Evolutionary conservation across 2,329 filamentous ascomycete genomes (phyloP).

Genomic region (Juglanconis juglandina): DNA sequence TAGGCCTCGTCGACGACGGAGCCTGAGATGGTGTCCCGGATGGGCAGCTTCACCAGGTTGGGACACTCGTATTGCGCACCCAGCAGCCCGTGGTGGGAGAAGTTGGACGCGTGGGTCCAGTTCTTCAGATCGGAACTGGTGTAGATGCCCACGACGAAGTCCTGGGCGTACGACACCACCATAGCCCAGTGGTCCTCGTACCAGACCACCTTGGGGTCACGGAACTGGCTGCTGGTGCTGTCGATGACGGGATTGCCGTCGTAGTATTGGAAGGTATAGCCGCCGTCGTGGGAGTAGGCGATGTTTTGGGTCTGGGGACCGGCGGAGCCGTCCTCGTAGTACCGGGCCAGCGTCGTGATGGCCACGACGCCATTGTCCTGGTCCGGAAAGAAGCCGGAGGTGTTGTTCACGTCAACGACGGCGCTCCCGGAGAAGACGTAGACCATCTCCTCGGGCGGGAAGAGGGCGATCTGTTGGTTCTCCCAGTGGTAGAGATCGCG

Average conservation of each 20-base stretch:
- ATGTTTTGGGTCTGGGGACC: constrained; percentile 54
- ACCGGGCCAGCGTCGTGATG: constrained; percentile 42
- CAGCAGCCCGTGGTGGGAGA: constrained; percentile 48
- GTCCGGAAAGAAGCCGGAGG: constrained; percentile 63
- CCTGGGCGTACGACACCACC: constrained; percentile 50
- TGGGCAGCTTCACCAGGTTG: constrained; percentile 55
- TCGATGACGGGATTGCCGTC: constrained; percentile 57
- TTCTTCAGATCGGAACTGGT: constrained; percentile 56
- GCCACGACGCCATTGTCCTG: constrained; percentile 49
- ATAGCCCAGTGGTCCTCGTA: constrained; percentile 57
- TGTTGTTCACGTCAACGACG: constrained; percentile 61
- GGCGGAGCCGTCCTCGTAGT: constrained; percentile 33
- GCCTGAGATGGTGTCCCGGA: constrained; percentile 27
- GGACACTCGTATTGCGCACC: constrained; percentile 62
- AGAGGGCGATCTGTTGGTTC: constrained; percentile 62
- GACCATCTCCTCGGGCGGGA: constrained; percentile 39
- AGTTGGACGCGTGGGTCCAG: constrained; percentile 59
- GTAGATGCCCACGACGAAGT: constrained; percentile 58
- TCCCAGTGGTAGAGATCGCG: constrained; percentile 61
- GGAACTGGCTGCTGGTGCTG: constrained; percentile 53
- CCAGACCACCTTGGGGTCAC: constrained; percentile 64
- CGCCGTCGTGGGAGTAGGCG: constrained; percentile 59
- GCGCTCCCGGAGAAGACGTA: constrained; percentile 53
- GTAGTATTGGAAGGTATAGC: constrained; percentile 60
- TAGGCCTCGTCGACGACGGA: constrained; percentile 34